Evolutionary conservation across 108 stramenopile genomes (phyloP).

Genomic region (Fragilariopsis cylindrus): DNA sequence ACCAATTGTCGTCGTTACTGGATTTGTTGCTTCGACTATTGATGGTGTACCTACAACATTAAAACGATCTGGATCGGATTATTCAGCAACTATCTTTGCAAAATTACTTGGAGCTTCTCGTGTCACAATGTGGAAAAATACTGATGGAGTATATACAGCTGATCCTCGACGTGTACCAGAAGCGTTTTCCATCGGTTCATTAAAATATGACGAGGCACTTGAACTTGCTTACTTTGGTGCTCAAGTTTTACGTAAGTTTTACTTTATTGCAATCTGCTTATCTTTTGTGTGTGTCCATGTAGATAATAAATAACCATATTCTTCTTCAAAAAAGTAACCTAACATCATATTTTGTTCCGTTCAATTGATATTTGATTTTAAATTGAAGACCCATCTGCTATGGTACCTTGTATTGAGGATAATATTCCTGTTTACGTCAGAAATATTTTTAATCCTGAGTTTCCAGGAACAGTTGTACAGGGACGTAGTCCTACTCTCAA

Average conservation of each 20-base stretch:
- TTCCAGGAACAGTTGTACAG: slow-evolving; percentile 77
- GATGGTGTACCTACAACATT: slow-evolving; percentile 88
- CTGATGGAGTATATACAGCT: slow-evolving; percentile 87
- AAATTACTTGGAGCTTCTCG: slow-evolving; percentile 60
- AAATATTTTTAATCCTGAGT: slow-evolving; percentile 87
- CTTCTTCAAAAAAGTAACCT: not conserved
- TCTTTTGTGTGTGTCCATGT: not conserved
- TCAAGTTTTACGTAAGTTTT: slow-evolving; percentile 57
- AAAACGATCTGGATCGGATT: slow-evolving; percentile 87
- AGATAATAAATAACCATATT: not conserved
- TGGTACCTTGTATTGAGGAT: slow-evolving; percentile 70
- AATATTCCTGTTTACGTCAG: slow-evolving; percentile 83
- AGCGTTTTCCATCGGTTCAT: slow-evolving; percentile 66
- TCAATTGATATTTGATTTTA: slow-evolving; percentile 7
- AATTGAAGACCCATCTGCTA: slow-evolving; percentile 67
- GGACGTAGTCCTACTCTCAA: slow-evolving; percentile 54
- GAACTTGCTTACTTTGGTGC: slow-evolving; percentile 93
- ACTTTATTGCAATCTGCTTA: not conserved
- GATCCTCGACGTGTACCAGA: slow-evolving; percentile 90
- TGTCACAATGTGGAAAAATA: slow-evolving; percentile 91
- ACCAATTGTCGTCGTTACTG: slow-evolving; percentile 73
- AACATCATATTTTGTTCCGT: not conserved
- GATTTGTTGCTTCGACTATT: slow-evolving; percentile 78
- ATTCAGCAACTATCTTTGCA: slow-evolving; percentile 86
- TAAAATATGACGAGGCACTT: slow-evolving; percentile 90